These are phyloP conservation scores for Epichloe uncinata DNA, from an alignment of 2,329 filamentous ascomycete genomes.

Conservation along the genomic window DNA sequence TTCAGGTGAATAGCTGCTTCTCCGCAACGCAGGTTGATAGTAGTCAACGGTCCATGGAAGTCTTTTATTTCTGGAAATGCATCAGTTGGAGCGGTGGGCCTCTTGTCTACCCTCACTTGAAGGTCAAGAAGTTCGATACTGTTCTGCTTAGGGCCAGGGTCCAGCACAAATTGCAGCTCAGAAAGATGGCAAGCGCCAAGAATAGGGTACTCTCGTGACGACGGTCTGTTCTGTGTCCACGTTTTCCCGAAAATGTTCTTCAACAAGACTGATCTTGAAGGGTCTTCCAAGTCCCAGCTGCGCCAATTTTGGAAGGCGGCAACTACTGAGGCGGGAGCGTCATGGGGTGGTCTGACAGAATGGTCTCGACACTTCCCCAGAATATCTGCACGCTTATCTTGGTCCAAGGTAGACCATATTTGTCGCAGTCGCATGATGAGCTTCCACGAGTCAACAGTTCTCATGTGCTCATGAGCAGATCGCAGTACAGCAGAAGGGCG, in stretches of 20 bases:
- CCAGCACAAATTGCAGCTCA: conserved; percentile 55
- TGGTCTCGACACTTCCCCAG: conserved; percentile 36
- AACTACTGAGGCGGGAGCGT: conserved; percentile 51
- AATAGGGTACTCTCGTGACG: conserved; percentile 26
- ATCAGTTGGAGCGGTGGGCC: conserved; percentile 15
- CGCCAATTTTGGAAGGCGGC: conserved; percentile 71
- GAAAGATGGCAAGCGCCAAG: conserved; percentile 51
- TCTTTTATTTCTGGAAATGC: conserved; percentile 9
- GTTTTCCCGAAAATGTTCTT: conserved; percentile 49
- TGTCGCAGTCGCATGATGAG: conserved; percentile 73
- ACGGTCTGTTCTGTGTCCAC: conserved; percentile 5
- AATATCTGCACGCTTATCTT: conserved; percentile 34
- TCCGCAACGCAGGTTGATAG: conserved; percentile 49
- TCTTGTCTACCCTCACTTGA: conserved; percentile 45
- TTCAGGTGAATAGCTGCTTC: conserved; percentile 53
- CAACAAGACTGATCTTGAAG: conserved; percentile 59
- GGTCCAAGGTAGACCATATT: conserved; percentile 52
- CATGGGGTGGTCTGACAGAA: conserved; percentile 35
- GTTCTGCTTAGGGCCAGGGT: conserved; percentile 74
- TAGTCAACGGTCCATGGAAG: conserved; percentile 23
- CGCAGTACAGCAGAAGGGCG: conserved; percentile 79
- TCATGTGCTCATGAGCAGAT: conserved; percentile 64
- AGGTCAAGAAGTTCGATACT: conserved; percentile 51
- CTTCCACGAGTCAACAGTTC: conserved; percentile 92
- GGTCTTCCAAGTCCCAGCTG: conserved; percentile 74